Percentiles rank a stretch among this genome's conserved stretches.
phyloP scores from a whole-genome alignment of 257 asterid genomes.

The Plantago major region DNA sequence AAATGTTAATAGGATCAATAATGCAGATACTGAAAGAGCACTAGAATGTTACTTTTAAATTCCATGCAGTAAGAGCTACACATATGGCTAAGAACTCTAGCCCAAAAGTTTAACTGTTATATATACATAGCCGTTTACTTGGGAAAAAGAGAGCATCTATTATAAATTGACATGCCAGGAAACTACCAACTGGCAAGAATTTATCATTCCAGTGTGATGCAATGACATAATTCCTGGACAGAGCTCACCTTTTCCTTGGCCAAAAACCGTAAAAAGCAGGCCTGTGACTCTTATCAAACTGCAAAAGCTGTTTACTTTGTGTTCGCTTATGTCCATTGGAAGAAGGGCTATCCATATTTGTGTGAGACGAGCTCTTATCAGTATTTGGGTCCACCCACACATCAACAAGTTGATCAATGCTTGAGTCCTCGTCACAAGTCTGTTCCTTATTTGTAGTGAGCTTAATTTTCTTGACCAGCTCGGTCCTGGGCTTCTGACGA shows the following conservation, averaged over 20 bases:
- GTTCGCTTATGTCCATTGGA: slow-evolving; percentile 25
- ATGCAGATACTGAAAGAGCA: too few relatives aligned
- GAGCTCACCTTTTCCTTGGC: slow-evolving; percentile 69
- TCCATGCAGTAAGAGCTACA: neutral
- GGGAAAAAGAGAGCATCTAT: neutral
- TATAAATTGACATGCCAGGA: neutral
- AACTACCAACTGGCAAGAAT: neutral
- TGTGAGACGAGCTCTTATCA: slow-evolving; percentile 30
- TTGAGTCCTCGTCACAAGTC: slow-evolving; percentile 44
- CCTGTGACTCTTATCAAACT: slow-evolving; percentile 84
- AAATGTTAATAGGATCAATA: too few relatives aligned
- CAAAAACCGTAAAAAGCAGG: slow-evolving; percentile 96
- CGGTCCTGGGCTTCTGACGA: slow-evolving; percentile 72
- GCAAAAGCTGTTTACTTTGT: slow-evolving; percentile 60
- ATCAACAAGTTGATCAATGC: slow-evolving; percentile 44
- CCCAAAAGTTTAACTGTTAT: too few relatives aligned
- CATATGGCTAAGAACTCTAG: neutral
- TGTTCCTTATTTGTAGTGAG: slow-evolving; percentile 55
- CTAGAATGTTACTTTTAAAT: neutral
- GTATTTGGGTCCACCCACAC: slow-evolving; percentile 43
- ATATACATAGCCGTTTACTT: too few relatives aligned
- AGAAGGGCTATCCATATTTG: slow-evolving; percentile 18
- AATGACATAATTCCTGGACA: slow-evolving; percentile 8
- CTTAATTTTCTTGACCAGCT: slow-evolving; percentile 80
- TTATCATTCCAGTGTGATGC: slow-evolving; percentile 2